A percentile compares a stretch with the other conserved stretches of the same genome.
Conservation (phyloP, 257 asterid genomes). For the Penstemon newberryi region DNA sequence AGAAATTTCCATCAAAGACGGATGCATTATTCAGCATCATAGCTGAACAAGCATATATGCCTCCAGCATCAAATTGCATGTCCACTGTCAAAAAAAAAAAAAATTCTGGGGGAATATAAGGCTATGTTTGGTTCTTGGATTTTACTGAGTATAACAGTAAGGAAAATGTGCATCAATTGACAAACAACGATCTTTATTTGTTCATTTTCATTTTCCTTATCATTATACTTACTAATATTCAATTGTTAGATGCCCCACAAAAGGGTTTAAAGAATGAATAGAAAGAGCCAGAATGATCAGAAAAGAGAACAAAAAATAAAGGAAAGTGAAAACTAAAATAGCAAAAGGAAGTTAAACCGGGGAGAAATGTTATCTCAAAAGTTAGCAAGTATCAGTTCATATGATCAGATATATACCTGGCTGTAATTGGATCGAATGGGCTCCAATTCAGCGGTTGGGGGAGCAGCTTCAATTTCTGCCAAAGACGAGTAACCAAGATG, state of each 20-base stretch:
- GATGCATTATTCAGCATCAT: constrained; percentile 4
- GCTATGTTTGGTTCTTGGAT: too few species aligned
- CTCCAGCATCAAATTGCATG: constrained; percentile 11
- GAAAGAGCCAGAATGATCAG: constrained; percentile 3
- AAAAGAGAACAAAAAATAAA: neutral
- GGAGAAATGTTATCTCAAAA: constrained; percentile 1
- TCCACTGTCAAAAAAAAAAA: neutral
- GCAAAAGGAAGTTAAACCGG: neutral
- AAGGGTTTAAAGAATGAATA: constrained; percentile 1
- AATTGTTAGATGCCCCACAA: neutral
- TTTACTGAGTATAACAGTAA: too few species aligned
- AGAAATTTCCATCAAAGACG: neutral
- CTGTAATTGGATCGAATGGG: constrained; percentile 76
- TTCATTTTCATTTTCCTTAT: too few species aligned
- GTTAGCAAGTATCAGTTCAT: neutral
- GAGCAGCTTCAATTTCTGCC: constrained; percentile 90
- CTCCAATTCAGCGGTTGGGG: constrained; percentile 95
- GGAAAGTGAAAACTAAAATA: neutral
- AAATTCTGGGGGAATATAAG: neutral
- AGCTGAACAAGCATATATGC: neutral
- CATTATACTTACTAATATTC: too few species aligned
- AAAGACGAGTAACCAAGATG: constrained; percentile 86
- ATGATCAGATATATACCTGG: constrained; percentile 54
- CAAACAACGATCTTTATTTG: too few species aligned
- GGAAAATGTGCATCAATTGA: too few species aligned